Percentiles rank a stretch among this genome's conserved stretches.
Evolutionary conservation across 2,329 filamentous ascomycete genomes (phyloP).

Genomic region (Aotearoamyces nothofagi): DNA sequence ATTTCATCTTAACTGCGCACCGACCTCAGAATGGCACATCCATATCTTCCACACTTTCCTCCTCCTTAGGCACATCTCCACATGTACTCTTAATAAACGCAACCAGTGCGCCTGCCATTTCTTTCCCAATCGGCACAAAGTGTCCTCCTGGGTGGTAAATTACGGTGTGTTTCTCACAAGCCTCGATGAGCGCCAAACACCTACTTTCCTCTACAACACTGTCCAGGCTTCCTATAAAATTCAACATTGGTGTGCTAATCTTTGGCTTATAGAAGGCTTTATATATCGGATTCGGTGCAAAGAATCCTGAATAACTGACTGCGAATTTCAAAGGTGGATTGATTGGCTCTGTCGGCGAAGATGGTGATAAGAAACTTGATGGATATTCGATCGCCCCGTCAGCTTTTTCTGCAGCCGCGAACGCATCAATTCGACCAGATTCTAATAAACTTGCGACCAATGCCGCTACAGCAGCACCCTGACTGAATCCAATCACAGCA

Average conservation of each 20-base stretch:
- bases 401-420: conserved; percentile 21
- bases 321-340: conserved; percentile 53
- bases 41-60: conserved; percentile 51
- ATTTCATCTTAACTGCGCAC: not conserved
- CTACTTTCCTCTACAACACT: conserved; percentile 72
- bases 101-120: conserved; percentile 63
- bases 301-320: conserved; percentile 66
- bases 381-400: conserved; percentile 35
- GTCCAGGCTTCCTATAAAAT: conserved; percentile 73
- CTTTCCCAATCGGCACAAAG: conserved; percentile 71
- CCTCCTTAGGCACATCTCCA: conserved; percentile 20
- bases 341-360: conserved; percentile 18
- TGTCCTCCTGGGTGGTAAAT: conserved; percentile 74
- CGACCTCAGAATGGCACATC: conserved; percentile 43
- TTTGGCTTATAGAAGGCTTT: conserved; percentile 58
- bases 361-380: conserved; percentile 23
- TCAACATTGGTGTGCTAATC: conserved; percentile 63
- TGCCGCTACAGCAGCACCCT: conserved; percentile 58
- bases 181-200: conserved; percentile 50
- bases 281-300: conserved; percentile 44
- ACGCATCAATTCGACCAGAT: conserved; percentile 26
- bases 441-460: conserved; percentile 65
- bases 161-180: conserved; percentile 38
- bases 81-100: conserved; percentile 46
- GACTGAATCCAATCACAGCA: conserved; percentile 69